Percentiles rank a stretch among this genome's conserved stretches.
These are phyloP conservation scores for Naganishia liquefaciens DNA, from an alignment of 1,284 basidiomycete species.

Conservation along the genomic window DNA sequence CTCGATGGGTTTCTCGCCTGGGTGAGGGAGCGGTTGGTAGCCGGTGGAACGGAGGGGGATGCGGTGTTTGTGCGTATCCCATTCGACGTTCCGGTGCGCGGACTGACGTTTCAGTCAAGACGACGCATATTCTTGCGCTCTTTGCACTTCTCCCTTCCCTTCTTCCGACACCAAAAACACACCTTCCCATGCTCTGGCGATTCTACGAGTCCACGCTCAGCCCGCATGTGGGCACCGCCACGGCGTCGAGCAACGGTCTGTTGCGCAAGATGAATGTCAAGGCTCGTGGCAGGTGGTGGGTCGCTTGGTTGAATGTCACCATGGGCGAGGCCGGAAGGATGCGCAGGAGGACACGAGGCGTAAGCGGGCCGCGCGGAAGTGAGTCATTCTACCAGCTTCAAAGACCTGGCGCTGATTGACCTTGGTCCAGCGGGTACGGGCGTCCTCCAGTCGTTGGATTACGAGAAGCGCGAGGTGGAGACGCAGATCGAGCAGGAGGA, in stretches of 20 bases:
- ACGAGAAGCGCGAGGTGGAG: not conserved
- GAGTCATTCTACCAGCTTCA: not conserved
- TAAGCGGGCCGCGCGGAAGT: not conserved
- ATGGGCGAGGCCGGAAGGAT: conserved; percentile 7
- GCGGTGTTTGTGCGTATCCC: conserved; percentile 13
- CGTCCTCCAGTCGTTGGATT: conserved; percentile 23
- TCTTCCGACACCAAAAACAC: conserved; percentile 35
- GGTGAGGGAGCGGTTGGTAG: conserved; percentile 39
- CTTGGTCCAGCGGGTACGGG: not conserved
- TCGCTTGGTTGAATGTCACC: conserved; percentile 40
- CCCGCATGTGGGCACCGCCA: conserved; percentile 28
- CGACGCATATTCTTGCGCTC: conserved; percentile 41
- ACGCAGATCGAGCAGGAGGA: conserved; percentile 32
- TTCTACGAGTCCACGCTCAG: conserved; percentile 43
- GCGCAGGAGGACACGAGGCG: conserved; percentile 21
- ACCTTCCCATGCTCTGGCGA: conserved; percentile 1
- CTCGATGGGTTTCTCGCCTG: conserved; percentile 46
- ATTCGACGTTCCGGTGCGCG: not conserved
- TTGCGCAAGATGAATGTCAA: conserved; percentile 51
- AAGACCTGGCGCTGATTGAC: no score
- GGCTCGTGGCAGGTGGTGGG: conserved; percentile 51
- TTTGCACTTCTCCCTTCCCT: conserved; percentile 46
- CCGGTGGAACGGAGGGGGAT: not conserved
- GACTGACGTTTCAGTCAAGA: not conserved
- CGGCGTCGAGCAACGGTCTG: conserved; percentile 37